Base-by-base conservation (phyloP, 345 rosid genomes). In the Heritiera littoralis region DNA sequence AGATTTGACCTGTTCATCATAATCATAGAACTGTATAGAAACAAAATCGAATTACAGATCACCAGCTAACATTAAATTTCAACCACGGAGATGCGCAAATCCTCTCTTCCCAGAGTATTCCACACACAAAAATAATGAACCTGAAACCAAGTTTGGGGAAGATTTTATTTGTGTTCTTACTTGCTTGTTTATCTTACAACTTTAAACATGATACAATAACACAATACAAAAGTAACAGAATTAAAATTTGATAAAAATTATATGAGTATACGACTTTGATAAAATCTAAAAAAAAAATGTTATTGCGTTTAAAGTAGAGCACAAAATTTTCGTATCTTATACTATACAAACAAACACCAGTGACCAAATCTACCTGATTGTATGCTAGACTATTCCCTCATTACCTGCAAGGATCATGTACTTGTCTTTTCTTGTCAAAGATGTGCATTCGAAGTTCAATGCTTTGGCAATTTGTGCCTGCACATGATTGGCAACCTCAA, bases 361-460 rank as follows among this genome's bases (percentile, higher is more conserved):
- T 35, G 38, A 35, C 38, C 38, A 35, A 3, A 3, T 35, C 38
- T 35, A 35, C 38, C 38, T 35, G 45, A 45, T 77, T 52, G 0
- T 51, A 5, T 58, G 32, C 5, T 74, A 74, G 12, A 74, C 51
- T 28, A 67, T 77, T 59, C 94, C 90, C 9, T 85, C 80, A 40
- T 85, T 88, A 17, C 91, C 88, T 2, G 94, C 94, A 81, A 88
- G 79, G 68, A 84, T 77, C 70, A 80, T 69, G 85, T 89, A 89
- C 80, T 89, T 89, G 76, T 89, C 89, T 78, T 80, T 86, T 72
- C 92, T 80, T 61, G 92, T 86, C 81, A 89, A 84, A 74, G 70
- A 78, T 8, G 94, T 90, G 61, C 91, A 84, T 82, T 82, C 77
- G 20, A 84, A 88, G 35, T 88, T 84, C 78, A 88, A 85, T 45